Base-by-base conservation (phyloP, 257 asterid genomes). In the Salvia miltiorrhiza region DNA sequence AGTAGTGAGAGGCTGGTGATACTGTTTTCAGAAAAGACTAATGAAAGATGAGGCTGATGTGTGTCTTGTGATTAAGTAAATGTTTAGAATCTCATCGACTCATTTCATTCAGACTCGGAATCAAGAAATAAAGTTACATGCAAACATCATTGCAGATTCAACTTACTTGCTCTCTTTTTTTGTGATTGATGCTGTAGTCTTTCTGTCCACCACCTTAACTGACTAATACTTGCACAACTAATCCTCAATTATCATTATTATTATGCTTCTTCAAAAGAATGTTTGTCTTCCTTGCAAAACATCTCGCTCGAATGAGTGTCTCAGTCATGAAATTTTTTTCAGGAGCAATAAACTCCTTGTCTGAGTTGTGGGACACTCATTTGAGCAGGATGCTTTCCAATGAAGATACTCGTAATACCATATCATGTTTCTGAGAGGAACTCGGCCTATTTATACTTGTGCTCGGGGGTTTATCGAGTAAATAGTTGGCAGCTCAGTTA, bases 381-480 rank as follows among this genome's bases (percentile, higher is more conserved):
- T 70, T 70, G 69, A 59, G 69, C 75, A 59, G 62, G 55, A 71
- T 50, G 55, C 19, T 52, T 48, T 71, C 39, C 63, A 60, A 49
- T 21, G 68, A 41, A 60, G 35, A 66, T 24, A 7, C 39, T 69
- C n/a, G 21, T 70, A 59, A 20, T 49, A 50, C 32, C 21, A 16
- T 57, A 13, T 45, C 41, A 33, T 9, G 24, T 48, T 23, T 48
- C 44, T 8, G 40, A 59, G 30, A 35, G 53, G 20, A 24, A 37
- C 28, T 47, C 20, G 2, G 21, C 20, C 7, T 70, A 48, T 60
- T 70, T 70, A 45, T 58, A 47, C 2, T 20, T 32, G 58, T 17
- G n/a, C 2, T 14, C 19, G 4, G 6, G n/a, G 70, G 26, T 47
- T 64, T 17, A 45, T n/a, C 28, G 69, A 44, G 44, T 49, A 41